A percentile compares a stretch with the other conserved stretches of the same genome.
phyloP scores from a whole-genome alignment of 2,329 filamentous ascomycete species.

The Metarhizium guizhouense region DNA sequence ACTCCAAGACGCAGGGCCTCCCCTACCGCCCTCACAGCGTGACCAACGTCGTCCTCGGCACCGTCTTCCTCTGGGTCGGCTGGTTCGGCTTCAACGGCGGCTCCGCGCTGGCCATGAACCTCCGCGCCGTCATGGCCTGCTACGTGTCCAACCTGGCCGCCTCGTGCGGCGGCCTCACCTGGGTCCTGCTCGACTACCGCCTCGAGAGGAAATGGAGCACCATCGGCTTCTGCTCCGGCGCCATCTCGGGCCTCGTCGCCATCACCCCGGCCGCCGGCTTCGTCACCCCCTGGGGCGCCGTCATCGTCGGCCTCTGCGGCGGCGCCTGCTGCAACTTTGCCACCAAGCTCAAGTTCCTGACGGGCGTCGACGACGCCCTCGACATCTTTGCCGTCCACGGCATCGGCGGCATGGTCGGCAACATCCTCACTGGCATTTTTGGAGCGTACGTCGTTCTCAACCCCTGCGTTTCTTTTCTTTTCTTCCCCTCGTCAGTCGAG shows the following conservation, averaged over 20 bases:
- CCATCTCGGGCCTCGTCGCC: constrained; percentile 78
- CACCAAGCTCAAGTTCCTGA: constrained; percentile 69
- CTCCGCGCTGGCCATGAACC: constrained; percentile 68
- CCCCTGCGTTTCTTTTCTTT: neutral
- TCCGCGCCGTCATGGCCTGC: constrained; percentile 83
- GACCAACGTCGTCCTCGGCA: constrained; percentile 64
- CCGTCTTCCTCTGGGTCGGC: constrained; percentile 77
- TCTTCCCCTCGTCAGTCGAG: too few relatives aligned
- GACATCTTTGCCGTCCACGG: constrained; percentile 89
- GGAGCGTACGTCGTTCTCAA: constrained; percentile 48
- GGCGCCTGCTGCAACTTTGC: constrained; percentile 72
- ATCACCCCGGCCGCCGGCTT: constrained; percentile 79
- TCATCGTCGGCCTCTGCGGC: constrained; percentile 49
- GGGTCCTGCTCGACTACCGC: constrained; percentile 80
- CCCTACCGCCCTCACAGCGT: constrained; percentile 66
- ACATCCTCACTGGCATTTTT: constrained; percentile 70
- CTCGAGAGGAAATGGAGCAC: constrained; percentile 92
- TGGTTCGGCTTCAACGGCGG: constrained; percentile 98
- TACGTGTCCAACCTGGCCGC: constrained; percentile 84
- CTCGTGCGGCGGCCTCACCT: constrained; percentile 70
- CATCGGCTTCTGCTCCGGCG: constrained; percentile 86
- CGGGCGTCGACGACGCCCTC: constrained; percentile 78
- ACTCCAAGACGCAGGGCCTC: constrained; percentile 51
- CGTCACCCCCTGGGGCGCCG: constrained; percentile 56
- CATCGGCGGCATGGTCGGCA: constrained; percentile 72